Base-by-base conservation (phyloP, 129 eudicot genomes). In the Tagetes erecta region DNA sequence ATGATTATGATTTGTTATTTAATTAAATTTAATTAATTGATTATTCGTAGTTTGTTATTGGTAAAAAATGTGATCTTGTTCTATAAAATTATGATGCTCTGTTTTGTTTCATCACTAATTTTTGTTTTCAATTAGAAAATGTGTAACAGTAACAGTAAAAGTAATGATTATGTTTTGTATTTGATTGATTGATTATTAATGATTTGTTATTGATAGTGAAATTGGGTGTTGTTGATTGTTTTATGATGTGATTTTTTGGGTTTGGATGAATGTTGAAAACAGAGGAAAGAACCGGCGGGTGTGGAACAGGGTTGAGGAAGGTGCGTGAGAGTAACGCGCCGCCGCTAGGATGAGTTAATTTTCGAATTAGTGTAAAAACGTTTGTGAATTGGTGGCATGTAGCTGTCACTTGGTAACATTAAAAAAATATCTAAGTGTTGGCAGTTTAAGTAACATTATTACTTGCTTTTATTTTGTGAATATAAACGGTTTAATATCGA, bases 371-470 rank as follows among this genome's bases (percentile, higher is more conserved):
- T 9, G 62, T 68, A 20, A 60, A 45, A 56, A 50, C 60, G 74
- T 72, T 8, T 67, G 66, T 35, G 58, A 67, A 76, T 51, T 42
- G 75, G 35, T 76, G 75, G 75, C 27, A 46, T 47, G 46, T 68
- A 77, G 75, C 81, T 77, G 75, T 58, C 71, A 77, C 55, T 75
- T 45, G 60, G 50, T 75, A 64, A 75, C 45, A 38, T 42, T 44
- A 30, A 36, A 51, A 75, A 64, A 52, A 65, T 51, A 75, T 65
- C 67, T 45, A 44, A 4, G 47, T 27, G 35, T 13, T 4, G 35
- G 36, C 49, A 4, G 9, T 52, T 62, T 70, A 70, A 51, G 64
- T 41, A 71, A 71, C 39, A 34, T 50, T 47, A 41, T 71, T 53
- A 71, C 14, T 70, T 51, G 53, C 5, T 35, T 58, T 58, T 58